Evolutionary conservation across 306 rosid species (phyloP).

Genomic region (Quercus gilva): DNA sequence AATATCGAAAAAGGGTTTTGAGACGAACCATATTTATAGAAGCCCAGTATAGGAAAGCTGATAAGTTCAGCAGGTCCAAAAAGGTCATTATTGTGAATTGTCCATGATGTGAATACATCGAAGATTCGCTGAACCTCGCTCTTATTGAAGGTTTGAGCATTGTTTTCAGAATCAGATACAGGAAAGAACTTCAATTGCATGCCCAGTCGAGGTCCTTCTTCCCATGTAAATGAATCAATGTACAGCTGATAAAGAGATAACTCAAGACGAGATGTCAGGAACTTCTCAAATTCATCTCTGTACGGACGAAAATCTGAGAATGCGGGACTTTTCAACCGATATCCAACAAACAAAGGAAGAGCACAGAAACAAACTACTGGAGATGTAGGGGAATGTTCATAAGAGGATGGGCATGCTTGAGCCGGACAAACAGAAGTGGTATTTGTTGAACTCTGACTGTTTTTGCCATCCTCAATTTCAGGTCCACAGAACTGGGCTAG

Average conservation of each 20-base stretch:
- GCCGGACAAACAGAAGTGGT: conserved; percentile 28
- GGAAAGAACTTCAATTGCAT: conserved; percentile 77
- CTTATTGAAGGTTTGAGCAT: conserved; percentile 31
- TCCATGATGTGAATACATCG: conserved; percentile 61
- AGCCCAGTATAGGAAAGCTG: conserved; percentile 37
- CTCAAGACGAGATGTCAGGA: conserved; percentile 44
- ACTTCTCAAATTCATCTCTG: conserved; percentile 29
- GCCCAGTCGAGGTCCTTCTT: conserved; percentile 67
- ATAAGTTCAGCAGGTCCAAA: conserved; percentile 88
- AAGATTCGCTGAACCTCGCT: conserved; percentile 59
- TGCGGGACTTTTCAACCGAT: conserved; percentile 91
- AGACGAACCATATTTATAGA: conserved; percentile 58
- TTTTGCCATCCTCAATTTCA: conserved; percentile 26
- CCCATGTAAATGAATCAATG: conserved; percentile 47
- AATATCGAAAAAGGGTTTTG: conserved; percentile 18
- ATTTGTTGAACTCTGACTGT: conserved; percentile 21
- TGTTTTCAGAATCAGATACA: conserved; percentile 18
- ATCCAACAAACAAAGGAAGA: conserved; percentile 52
- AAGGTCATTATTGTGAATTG: conserved; percentile 39
- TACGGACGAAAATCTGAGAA: conserved; percentile 62
- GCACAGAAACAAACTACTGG: conserved; percentile 63
- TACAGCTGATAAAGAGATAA: conserved; percentile 50
- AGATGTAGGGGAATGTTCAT: conserved; percentile 40
- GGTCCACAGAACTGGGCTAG: conserved; percentile 46
- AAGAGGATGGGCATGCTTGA: conserved; percentile 62